phyloP scores from a whole-genome alignment of 2,329 filamentous ascomycete species.

The Rhexocercosporidium sp. region DNA sequence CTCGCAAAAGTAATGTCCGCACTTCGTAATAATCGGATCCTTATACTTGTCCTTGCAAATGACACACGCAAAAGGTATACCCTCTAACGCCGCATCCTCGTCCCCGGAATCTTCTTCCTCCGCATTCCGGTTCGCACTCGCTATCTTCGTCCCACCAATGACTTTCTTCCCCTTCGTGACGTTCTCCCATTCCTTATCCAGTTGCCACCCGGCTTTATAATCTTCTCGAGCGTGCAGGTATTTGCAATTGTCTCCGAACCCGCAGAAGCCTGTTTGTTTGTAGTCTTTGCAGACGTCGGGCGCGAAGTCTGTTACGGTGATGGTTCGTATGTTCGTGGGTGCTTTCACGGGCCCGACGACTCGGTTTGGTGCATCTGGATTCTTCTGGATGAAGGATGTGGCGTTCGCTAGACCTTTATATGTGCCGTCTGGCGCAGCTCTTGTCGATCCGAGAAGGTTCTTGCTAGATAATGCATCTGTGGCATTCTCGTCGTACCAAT shows the following conservation, averaged over 20 bases:
- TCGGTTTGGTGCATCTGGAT: constrained; percentile 72
- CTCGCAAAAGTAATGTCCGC: constrained; percentile 96
- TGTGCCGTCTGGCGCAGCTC: constrained; percentile 62
- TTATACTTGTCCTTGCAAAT: constrained; percentile 46
- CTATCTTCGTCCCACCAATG: constrained; percentile 57
- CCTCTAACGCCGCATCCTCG: constrained; percentile 41
- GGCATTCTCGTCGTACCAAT: constrained; percentile 85
- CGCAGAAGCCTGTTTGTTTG: constrained; percentile 70
- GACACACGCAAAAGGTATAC: constrained; percentile 44
- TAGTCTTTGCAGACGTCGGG: constrained; percentile 97
- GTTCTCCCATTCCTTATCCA: constrained; percentile 93
- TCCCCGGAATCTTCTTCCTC: constrained; percentile 53
- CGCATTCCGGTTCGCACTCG: constrained; percentile 40
- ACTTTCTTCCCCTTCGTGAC: constrained; percentile 74
- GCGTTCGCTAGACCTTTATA: constrained; percentile 80
- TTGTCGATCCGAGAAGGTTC: constrained; percentile 64
- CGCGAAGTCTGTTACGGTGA: constrained; percentile 88
- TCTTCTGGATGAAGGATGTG: constrained; percentile 76
- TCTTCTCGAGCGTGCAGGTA: constrained; percentile 78
- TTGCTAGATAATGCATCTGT: constrained; percentile 47
- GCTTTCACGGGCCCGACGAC: constrained; percentile 87
- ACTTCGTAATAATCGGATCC: constrained; percentile 83
- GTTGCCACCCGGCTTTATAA: constrained; percentile 91
- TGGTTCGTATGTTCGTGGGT: constrained; percentile 85
- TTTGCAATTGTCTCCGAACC: constrained; percentile 66